These are phyloP conservation scores for Coniochaeta sp. DNA, from an alignment of 2,329 filamentous ascomycete species.

Conservation along the genomic window DNA sequence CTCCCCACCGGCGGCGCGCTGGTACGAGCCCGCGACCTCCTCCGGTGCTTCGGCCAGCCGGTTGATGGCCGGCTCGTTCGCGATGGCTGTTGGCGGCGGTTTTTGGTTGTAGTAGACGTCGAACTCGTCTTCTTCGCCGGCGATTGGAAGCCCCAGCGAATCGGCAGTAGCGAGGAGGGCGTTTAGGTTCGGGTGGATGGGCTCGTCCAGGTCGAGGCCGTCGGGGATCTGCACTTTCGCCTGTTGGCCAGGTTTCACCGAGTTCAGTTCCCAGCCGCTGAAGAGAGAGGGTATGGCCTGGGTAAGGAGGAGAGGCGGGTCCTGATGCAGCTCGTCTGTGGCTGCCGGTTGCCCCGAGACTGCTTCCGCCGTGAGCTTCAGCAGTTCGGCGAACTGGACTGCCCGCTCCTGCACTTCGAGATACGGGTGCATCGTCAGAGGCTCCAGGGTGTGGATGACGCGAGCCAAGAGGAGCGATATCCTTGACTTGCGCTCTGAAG, in stretches of 20 bases:
- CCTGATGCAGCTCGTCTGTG: constrained; percentile 45
- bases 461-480: constrained; percentile 73
- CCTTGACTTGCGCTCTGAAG: constrained; percentile 62
- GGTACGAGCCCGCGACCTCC: constrained; percentile 45
- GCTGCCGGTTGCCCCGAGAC: constrained; percentile 57
- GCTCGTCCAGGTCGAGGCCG: constrained; percentile 69
- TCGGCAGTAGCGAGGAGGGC: constrained; percentile 57
- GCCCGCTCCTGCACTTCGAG: constrained; percentile 93
- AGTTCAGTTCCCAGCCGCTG: constrained; percentile 80
- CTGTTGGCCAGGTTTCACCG: constrained; percentile 77
- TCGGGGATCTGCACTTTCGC: constrained; percentile 75
- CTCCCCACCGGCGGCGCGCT: constrained; percentile 50
- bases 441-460: constrained; percentile 75
- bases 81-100: constrained; percentile 40
- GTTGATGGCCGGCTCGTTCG: constrained; percentile 44
- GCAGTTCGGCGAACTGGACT: constrained; percentile 84
- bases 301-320: constrained; percentile 77
- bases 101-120: constrained; percentile 57
- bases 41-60: constrained; percentile 39
- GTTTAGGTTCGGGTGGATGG: constrained; percentile 71
- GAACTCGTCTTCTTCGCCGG: constrained; percentile 54
- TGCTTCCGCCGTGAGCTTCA: constrained; percentile 82
- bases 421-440: constrained; percentile 71
- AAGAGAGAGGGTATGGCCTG: constrained; percentile 89
- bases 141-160: constrained; percentile 34